Conservation (phyloP, 1,284 basidiomycete genomes). For the Boletus semigastroideus region DNA sequence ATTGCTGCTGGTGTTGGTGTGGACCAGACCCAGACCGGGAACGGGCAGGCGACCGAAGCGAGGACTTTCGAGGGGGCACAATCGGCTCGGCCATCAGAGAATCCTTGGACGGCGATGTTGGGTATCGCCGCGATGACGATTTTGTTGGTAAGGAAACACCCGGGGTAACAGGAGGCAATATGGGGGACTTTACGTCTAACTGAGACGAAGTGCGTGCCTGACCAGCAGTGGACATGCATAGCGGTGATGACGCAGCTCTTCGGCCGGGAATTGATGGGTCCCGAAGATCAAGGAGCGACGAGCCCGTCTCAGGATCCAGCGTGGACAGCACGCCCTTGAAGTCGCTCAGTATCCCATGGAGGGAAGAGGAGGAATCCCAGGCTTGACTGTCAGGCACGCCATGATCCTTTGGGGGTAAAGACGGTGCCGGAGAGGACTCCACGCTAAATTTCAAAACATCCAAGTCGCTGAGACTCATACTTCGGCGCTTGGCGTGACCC, state of each 20-base stretch:
- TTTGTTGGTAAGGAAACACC: slow-evolving; percentile 37
- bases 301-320: slow-evolving; percentile 53
- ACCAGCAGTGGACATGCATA: slow-evolving; percentile 18
- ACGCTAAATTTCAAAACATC: slow-evolving; percentile 53
- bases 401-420: slow-evolving; percentile 36
- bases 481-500: slow-evolving; percentile 56
- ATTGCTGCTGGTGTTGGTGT: slow-evolving; percentile 24
- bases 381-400: slow-evolving; percentile 28
- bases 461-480: slow-evolving; percentile 71
- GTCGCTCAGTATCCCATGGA: slow-evolving; percentile 63
- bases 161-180: slow-evolving; percentile 27
- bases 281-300: slow-evolving; percentile 53
- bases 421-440: slow-evolving; percentile 37
- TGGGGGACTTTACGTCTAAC: slow-evolving; percentile 24
- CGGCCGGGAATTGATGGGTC: slow-evolving; percentile 61
- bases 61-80: slow-evolving; percentile 57
- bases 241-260: slow-evolving; percentile 34
- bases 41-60: slow-evolving; percentile 46
- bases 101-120: slow-evolving; percentile 19
- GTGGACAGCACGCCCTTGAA: slow-evolving; percentile 68
- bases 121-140: slow-evolving; percentile 30
- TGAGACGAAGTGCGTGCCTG: slow-evolving; percentile 17
- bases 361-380: slow-evolving; percentile 49
- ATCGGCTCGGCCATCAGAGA: slow-evolving; percentile 39
- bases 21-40: slow-evolving; percentile 40